Evolutionary conservation across 78 protist species (phyloP).

Genomic region (Corallochytrium limacisporum): DNA sequence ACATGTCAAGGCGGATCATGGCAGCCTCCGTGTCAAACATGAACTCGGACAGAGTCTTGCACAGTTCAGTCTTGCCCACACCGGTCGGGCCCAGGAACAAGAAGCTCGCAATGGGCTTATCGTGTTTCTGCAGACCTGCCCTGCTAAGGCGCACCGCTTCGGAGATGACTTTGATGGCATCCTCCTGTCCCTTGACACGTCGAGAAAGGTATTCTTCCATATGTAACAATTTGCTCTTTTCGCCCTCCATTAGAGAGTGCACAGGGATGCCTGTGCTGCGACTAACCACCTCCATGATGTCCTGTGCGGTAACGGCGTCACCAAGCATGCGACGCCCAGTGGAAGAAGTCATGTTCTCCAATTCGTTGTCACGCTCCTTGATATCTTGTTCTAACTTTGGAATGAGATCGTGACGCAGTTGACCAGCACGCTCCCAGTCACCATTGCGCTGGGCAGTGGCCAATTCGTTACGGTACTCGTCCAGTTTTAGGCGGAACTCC

Average conservation of each 20-base stretch:
- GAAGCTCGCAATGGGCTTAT: constrained; percentile 84
- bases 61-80: constrained; percentile 94
- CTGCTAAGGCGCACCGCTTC: constrained; percentile 77
- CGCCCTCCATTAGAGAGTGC: not conserved
- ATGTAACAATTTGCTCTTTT: constrained; percentile 25
- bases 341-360: too few species aligned
- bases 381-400: not conserved
- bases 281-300: constrained; percentile 58
- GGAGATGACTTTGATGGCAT: constrained; percentile 83
- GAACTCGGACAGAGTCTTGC: constrained; percentile 79
- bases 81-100: constrained; percentile 79
- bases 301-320: constrained; percentile 46
- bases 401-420: not conserved
- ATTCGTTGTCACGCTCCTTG: not conserved
- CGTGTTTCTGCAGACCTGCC: constrained; percentile 69
- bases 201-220: constrained; percentile 54
- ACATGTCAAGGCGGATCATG: constrained; percentile 91
- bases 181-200: constrained; percentile 90
- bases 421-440: not conserved
- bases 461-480: not conserved
- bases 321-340: constrained; percentile 36
- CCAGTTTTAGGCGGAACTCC: not conserved
- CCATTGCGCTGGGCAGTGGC: not conserved
- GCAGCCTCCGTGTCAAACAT: constrained; percentile 76
- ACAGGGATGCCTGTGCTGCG: constrained; percentile 96